These are phyloP conservation scores for Saccharomyces pastorianus DNA, from an alignment of 1,139 yeast genomes.

Conservation along the genomic window DNA sequence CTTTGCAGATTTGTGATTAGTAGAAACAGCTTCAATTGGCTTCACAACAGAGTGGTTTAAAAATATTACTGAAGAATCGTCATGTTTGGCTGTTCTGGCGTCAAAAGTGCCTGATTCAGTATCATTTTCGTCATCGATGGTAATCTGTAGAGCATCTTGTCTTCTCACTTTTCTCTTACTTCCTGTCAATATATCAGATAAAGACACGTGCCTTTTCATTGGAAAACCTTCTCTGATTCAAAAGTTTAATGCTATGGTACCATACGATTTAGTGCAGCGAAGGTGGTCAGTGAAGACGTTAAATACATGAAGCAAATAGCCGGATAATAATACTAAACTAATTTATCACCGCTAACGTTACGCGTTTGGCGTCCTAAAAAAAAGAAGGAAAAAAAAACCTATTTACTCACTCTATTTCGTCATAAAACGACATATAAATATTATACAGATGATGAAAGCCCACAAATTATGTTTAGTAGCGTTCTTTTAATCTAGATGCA, in stretches of 20 bases:
- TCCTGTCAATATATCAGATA: conserved; percentile 4
- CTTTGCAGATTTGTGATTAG: not conserved
- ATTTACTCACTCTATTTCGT: not conserved
- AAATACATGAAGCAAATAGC: not conserved
- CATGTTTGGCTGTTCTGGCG: not conserved
- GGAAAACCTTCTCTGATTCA: not conserved
- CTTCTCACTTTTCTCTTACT: not conserved
- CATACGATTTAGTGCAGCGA: not conserved
- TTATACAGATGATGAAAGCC: not conserved
- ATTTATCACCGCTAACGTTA: not conserved
- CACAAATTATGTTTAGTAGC: conserved; percentile 45
- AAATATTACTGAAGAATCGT: not conserved
- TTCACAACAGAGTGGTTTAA: not conserved
- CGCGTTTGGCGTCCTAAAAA: not conserved
- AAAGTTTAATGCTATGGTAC: not conserved
- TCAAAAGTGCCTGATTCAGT: not conserved
- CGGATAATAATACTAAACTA: not conserved
- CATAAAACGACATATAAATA: not conserved
- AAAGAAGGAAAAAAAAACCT: not conserved
- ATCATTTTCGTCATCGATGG: not conserved
- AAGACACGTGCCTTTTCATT: conserved; percentile 4
- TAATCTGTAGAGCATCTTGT: not conserved
- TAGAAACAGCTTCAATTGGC: not conserved
- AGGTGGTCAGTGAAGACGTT: not conserved
- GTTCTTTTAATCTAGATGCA: conserved; percentile 93